A percentile compares a stretch with the other conserved stretches of the same genome.
These are phyloP conservation scores for Spongispora temasekensis DNA, from an alignment of 1,284 basidiomycete species.

Conservation along the genomic window DNA sequence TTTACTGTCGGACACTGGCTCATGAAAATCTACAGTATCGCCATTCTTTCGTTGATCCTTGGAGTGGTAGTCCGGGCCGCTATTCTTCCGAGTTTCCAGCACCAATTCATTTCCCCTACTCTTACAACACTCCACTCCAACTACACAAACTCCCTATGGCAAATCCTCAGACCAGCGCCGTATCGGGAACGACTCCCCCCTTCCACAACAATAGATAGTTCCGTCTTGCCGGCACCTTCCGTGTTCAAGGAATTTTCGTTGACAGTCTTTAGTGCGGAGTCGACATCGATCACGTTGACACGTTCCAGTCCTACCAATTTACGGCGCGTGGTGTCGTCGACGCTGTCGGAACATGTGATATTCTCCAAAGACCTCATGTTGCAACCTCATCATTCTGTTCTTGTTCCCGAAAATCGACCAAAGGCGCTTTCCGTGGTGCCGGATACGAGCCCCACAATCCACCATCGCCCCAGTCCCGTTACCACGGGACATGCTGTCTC, in stretches of 20 bases:
- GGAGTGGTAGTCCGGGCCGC: conserved; percentile 61
- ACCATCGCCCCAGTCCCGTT: conserved; percentile 6
- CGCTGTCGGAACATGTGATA: conserved; percentile 38
- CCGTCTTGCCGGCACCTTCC: conserved; percentile 39
- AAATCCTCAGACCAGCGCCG: conserved; percentile 32
- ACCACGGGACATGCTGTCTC: conserved; percentile 31
- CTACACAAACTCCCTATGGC: conserved; percentile 30
- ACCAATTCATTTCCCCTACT: conserved; percentile 22
- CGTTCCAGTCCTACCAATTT: conserved; percentile 19
- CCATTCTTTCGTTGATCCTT: conserved; percentile 65
- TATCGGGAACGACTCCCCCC: conserved; percentile 42
- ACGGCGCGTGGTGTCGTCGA: conserved; percentile 25
- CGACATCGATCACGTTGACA: conserved; percentile 28
- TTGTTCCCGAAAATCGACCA: conserved; percentile 30
- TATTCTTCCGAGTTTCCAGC: conserved; percentile 46
- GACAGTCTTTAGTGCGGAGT: conserved; percentile 46
- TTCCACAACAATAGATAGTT: conserved; percentile 32
- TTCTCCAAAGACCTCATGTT: conserved; percentile 42
- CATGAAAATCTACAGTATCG: conserved; percentile 48
- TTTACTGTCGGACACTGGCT: conserved; percentile 11
- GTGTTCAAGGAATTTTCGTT: conserved; percentile 57
- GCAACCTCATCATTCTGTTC: conserved; percentile 36
- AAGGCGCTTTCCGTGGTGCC: conserved; percentile 34
- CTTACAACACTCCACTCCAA: conserved; percentile 13
- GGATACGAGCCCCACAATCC: conserved; percentile 13